Evolutionary conservation across 345 rosid genomes (phyloP).

Genomic region (Citrus sp.): DNA sequence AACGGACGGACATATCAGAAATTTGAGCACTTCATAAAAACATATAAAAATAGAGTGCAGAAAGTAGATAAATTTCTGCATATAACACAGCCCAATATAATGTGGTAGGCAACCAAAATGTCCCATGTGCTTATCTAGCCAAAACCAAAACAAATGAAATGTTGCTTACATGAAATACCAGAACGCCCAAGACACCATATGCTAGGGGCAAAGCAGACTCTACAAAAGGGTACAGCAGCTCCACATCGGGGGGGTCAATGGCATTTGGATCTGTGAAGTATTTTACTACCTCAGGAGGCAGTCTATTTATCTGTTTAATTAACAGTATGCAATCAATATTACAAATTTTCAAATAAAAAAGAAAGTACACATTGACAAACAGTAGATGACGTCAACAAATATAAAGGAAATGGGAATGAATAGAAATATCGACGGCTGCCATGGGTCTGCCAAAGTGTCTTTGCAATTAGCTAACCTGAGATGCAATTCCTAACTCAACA

Average conservation of each 20-base stretch:
- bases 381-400: background rate
- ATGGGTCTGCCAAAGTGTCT: background rate
- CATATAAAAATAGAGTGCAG: background rate
- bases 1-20: background rate
- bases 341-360: background rate
- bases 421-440: background rate
- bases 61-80: background rate
- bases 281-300: slow-evolving; percentile 89
- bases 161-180: slow-evolving; percentile 79
- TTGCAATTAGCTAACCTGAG: slow-evolving; percentile 54
- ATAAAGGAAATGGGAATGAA: background rate
- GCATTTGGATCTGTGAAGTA: slow-evolving; percentile 95
- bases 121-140: background rate
- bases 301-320: slow-evolving; percentile 70
- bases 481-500: slow-evolving; percentile 91
- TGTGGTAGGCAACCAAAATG: background rate
- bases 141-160: slow-evolving; percentile 1
- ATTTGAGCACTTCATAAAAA: background rate
- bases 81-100: background rate
- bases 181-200: slow-evolving; percentile 84
- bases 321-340: slow-evolving; percentile 16
- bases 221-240: slow-evolving; percentile 78
- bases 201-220: slow-evolving; percentile 93
- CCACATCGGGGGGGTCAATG: slow-evolving; percentile 85
- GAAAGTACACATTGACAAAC: background rate